These are phyloP conservation scores for Beverwykella pulmonaria DNA, from an alignment of 495 filamentous ascomycete genomes.

Conservation along the genomic window DNA sequence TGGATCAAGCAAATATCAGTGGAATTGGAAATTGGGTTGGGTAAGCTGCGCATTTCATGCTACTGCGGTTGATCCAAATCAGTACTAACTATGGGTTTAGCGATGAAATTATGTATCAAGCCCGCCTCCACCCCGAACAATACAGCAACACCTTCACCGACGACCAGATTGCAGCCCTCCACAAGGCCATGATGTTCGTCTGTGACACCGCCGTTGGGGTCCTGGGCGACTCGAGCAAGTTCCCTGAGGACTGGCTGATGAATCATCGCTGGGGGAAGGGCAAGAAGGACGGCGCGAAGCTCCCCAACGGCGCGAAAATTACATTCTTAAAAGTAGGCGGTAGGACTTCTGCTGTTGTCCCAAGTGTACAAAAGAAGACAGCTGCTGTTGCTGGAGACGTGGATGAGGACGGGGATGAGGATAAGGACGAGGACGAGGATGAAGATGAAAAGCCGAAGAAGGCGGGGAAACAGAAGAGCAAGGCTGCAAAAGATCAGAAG, in stretches of 20 bases:
- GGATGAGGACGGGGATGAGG: constrained; percentile 25
- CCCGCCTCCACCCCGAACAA: constrained; percentile 86
- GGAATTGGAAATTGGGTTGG: constrained; percentile 98
- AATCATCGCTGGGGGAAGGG: constrained; percentile 89
- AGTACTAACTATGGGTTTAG: constrained; percentile 32
- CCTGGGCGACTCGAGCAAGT: constrained; percentile 77
- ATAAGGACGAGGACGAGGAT: constrained; percentile 27
- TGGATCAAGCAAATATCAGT: constrained; percentile 87
- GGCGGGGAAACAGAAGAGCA: constrained; percentile 20
- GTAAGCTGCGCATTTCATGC: constrained; percentile 48
- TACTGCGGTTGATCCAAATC: neutral
- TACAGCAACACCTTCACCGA: constrained; percentile 80
- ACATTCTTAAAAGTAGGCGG: constrained; percentile 83
- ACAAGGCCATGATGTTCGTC: constrained; percentile 74
- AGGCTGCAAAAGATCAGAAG: constrained; percentile 13
- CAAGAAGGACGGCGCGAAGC: constrained; percentile 68
- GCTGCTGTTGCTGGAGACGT: constrained; percentile 51
- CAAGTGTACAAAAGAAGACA: constrained; percentile 82
- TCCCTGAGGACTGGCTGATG: constrained; percentile 88
- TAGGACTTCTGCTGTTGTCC: constrained; percentile 84
- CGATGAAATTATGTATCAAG: constrained; percentile 88
- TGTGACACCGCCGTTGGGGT: constrained; percentile 77
- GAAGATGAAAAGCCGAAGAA: constrained; percentile 32
- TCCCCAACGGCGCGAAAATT: constrained; percentile 85
- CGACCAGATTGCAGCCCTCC: constrained; percentile 69